Conservation (phyloP, 2,329 filamentous ascomycete genomes). For the Paecilomyces sp. region DNA sequence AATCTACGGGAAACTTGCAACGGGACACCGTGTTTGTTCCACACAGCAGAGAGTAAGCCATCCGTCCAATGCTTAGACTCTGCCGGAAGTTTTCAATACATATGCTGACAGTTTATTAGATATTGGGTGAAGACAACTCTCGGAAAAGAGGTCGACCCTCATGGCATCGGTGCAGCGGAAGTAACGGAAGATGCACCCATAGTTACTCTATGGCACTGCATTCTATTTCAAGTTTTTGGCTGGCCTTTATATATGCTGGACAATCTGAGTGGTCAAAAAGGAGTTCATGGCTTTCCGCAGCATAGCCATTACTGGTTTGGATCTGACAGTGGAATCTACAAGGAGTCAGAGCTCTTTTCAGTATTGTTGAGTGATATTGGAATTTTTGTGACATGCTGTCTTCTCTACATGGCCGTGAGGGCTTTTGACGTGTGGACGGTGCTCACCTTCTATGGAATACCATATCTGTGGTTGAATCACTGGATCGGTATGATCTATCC, state of each 20-base stretch:
- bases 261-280: constrained; percentile 39
- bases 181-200: constrained; percentile 54
- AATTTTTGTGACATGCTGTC: background rate
- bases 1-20: constrained; percentile 58
- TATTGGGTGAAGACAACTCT: constrained; percentile 2
- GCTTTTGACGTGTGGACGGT: background rate
- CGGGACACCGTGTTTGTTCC: constrained; percentile 58
- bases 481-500: background rate
- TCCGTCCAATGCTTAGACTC: background rate
- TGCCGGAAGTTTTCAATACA: background rate
- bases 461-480: background rate
- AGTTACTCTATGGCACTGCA: constrained; percentile 43
- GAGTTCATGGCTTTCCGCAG: constrained; percentile 11
- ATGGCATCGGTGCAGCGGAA: constrained; percentile 41
- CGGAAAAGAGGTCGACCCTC: constrained; percentile 33
- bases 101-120: background rate
- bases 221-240: constrained; percentile 56
- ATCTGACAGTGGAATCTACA: constrained; percentile 55
- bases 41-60: background rate
- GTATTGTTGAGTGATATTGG: constrained; percentile 47
- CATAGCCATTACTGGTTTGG: constrained; percentile 48
- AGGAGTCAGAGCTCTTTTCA: constrained; percentile 47
- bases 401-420: background rate
- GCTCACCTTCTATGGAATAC: background rate
- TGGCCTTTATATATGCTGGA: constrained; percentile 58